phyloP scores from a whole-genome alignment of 2,329 filamentous ascomycete genomes.

The Huntiella savannae region DNA sequence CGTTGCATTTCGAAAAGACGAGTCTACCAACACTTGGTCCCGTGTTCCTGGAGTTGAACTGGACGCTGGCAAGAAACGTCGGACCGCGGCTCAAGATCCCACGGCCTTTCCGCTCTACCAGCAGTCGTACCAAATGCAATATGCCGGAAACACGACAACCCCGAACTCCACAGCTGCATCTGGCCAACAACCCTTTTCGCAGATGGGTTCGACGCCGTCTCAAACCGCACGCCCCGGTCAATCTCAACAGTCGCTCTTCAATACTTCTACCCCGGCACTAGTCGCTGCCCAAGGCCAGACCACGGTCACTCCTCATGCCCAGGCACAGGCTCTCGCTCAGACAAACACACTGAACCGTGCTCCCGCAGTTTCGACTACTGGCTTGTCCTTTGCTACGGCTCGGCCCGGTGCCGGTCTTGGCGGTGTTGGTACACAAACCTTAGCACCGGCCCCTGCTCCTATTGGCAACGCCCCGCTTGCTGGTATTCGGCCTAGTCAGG shows the following conservation, averaged over 20 bases:
- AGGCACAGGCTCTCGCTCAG: slow-evolving; percentile 6
- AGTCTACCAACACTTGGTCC: slow-evolving; percentile 36
- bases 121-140: slow-evolving; percentile 12
- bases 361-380: background rate
- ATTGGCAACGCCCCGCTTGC: background rate
- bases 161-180: slow-evolving; percentile 1
- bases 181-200: slow-evolving; percentile 4
- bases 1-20: slow-evolving; percentile 39
- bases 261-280: slow-evolving; percentile 6
- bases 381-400: slow-evolving; percentile 2
- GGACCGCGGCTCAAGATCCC: slow-evolving; percentile 31
- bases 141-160: background rate
- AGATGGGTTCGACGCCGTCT: background rate
- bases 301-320: slow-evolving; percentile 6
- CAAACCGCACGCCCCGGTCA: slow-evolving; percentile 2
- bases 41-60: slow-evolving; percentile 38
- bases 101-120: slow-evolving; percentile 18
- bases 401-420: background rate
- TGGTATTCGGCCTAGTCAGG: slow-evolving; percentile 1
- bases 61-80: slow-evolving; percentile 42
- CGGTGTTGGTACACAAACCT: background rate
- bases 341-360: slow-evolving; percentile 3
- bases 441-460: slow-evolving; percentile 1
- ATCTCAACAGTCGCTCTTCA: slow-evolving; percentile 3
- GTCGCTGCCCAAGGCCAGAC: slow-evolving; percentile 9